Conservation (phyloP, 1,139 yeast species). For the Candida pseudoviswanathii region DNA sequence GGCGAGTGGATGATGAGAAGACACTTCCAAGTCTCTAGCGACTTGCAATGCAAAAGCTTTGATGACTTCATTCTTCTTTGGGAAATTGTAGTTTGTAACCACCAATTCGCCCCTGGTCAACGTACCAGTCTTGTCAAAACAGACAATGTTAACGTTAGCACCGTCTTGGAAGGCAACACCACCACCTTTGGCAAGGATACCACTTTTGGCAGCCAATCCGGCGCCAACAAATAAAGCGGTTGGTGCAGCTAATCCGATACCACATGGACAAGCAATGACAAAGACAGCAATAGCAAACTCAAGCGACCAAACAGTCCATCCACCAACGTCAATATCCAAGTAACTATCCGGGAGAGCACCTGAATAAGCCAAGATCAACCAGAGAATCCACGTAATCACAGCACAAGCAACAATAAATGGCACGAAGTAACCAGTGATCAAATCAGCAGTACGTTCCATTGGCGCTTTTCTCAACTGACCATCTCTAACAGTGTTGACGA, state of each 20-base stretch:
- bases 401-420: conserved; percentile 67
- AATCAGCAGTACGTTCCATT: conserved; percentile 70
- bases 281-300: conserved; percentile 79
- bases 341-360: conserved; percentile 57
- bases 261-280: conserved; percentile 58
- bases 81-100: conserved; percentile 51
- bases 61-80: conserved; percentile 18
- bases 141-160: conserved; percentile 60
- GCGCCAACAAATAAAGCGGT: conserved; percentile 51
- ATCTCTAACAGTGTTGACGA: conserved; percentile 68
- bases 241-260: conserved; percentile 51
- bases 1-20: conserved; percentile 75
- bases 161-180: conserved; percentile 85
- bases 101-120: conserved; percentile 65
- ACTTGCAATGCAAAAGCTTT: conserved; percentile 44
- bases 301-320: conserved; percentile 78
- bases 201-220: conserved; percentile 53
- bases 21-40: conserved; percentile 60
- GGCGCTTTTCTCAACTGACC: conserved; percentile 79
- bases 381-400: conserved; percentile 63
- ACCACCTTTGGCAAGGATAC: conserved; percentile 80
- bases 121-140: conserved; percentile 84
- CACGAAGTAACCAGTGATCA: conserved; percentile 71
- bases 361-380: conserved; percentile 61
- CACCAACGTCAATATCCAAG: conserved; percentile 67